Percentiles rank a stretch among this genome's conserved stretches.
phyloP scores from a whole-genome alignment of 768 basidiomycete species.

The Trametes cingulata region DNA sequence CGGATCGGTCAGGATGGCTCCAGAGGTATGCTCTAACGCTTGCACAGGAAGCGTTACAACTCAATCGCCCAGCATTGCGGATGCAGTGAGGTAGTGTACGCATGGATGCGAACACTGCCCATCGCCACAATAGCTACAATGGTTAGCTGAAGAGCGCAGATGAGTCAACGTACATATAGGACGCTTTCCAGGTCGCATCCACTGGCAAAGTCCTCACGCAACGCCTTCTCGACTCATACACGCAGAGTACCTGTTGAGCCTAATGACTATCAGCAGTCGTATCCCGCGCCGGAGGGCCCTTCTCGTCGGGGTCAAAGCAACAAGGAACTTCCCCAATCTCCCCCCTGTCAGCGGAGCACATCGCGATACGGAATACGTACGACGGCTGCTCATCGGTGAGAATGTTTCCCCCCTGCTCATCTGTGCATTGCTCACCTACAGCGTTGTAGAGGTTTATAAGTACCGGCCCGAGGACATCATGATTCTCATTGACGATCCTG shows the following conservation, averaged over 20 bases:
- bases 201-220: background rate
- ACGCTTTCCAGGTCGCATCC: no score
- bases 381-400: background rate
- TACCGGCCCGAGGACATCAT: slow-evolving; percentile 43
- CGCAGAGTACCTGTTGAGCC: background rate
- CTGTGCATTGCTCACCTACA: background rate
- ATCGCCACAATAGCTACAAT: no score
- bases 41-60: no score
- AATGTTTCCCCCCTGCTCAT: background rate
- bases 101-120: no score
- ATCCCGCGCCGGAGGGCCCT: background rate
- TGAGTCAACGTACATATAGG: no score
- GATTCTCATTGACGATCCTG: slow-evolving; percentile 41
- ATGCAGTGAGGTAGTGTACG: no score
- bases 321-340: background rate
- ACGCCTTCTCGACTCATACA: background rate
- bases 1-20: no score
- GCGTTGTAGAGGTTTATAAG: background rate
- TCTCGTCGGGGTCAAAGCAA: background rate
- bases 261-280: background rate
- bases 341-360: background rate
- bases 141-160: no score
- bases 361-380: background rate
- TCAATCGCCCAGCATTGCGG: no score
- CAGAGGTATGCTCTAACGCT: no score